Evolutionary conservation across 1,284 basidiomycete genomes (phyloP), one percentile per base, ranked within the genome.

Genomic region (Leccinum angustisporum): DNA sequence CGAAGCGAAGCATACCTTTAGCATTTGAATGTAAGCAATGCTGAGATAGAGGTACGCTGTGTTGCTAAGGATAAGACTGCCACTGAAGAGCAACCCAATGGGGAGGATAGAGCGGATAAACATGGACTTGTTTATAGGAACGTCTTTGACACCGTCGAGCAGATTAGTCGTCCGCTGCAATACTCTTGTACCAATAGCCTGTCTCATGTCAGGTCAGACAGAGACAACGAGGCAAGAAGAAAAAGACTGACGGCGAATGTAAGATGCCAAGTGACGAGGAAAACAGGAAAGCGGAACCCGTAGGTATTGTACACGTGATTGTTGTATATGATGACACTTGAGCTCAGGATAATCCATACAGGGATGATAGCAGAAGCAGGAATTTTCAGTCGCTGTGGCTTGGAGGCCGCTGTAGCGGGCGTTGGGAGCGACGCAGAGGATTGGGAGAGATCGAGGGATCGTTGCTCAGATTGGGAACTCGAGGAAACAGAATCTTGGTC

Each of bases 1-100:
- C 36, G 18, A 21, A 56, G 54, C 4, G 34, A 9, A 31, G 58
- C 76, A 40, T 61, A 90, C 92, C 86, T 97, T 97, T 79, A 98
- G 90, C 96, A 98, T 98, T 76, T 98, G 96, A 68, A 98, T 97
- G 78, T 96, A 98, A 1, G 92, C 87, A 33, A 98, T 93, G 65
- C 87, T 90, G 60, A 98, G 86, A 65, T 94, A 90, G 38, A 98
- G 87, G 76, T 98, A 98, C 14, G 96, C 95, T 60, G 93, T 95
- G 80, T 98, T 98, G 78, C 90, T 92, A 61, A 97, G 82, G 70
- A 98, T 95, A 63, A 98, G 86, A 66, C 90, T 94, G 27, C 88
- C 95, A 21, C 91, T 93, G 82, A 98, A 97, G 65, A 98, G 86
- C 40, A 95, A 73, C 31, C 95, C 95, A 66, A 98, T 97, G 51